phyloP scores from a whole-genome alignment of 352 stramenopile species.

The Thraustotheca clavata region DNA sequence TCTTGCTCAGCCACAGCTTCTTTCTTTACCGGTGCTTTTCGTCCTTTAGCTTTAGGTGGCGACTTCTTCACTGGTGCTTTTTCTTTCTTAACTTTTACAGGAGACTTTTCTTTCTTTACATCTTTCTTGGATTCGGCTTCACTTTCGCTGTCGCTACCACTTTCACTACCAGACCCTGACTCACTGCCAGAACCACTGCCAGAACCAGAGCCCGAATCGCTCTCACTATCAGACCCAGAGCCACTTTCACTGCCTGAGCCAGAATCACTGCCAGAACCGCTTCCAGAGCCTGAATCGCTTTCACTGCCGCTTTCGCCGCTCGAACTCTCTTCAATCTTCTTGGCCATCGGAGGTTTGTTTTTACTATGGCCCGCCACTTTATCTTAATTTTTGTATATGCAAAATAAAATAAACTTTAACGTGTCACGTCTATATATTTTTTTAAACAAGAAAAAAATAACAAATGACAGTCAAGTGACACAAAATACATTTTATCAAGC shows the following conservation, averaged over 20 bases:
- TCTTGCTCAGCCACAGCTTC: constrained; percentile 14
- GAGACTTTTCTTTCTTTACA: constrained; percentile 20
- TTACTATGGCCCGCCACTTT: neutral
- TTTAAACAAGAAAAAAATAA: no score
- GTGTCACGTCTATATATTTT: no score
- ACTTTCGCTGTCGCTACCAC: constrained; percentile 7
- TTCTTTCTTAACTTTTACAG: constrained; percentile 32
- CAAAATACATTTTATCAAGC: no score
- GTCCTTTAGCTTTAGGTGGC: constrained; percentile 11
- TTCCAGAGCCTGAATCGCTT: constrained; percentile 24
- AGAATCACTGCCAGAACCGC: constrained; percentile 24
- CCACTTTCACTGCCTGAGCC: constrained; percentile 29
- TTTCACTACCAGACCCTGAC: constrained; percentile 31
- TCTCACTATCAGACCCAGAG: constrained; percentile 20
- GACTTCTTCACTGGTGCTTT: constrained; percentile 25
- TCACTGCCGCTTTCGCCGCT: constrained; percentile 12
- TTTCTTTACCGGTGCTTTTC: constrained; percentile 30
- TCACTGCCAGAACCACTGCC: constrained; percentile 23
- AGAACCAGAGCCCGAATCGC: constrained; percentile 25
- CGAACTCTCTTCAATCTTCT: constrained; percentile 19
- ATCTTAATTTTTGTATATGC: constrained; percentile 5
- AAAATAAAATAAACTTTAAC: neutral
- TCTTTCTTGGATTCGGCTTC: constrained; percentile 28
- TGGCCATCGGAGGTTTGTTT: constrained; percentile 12
- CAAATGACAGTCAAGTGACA: no score